phyloP scores from a whole-genome alignment of 768 basidiomycete genomes.

The Roridomyces roridus region DNA sequence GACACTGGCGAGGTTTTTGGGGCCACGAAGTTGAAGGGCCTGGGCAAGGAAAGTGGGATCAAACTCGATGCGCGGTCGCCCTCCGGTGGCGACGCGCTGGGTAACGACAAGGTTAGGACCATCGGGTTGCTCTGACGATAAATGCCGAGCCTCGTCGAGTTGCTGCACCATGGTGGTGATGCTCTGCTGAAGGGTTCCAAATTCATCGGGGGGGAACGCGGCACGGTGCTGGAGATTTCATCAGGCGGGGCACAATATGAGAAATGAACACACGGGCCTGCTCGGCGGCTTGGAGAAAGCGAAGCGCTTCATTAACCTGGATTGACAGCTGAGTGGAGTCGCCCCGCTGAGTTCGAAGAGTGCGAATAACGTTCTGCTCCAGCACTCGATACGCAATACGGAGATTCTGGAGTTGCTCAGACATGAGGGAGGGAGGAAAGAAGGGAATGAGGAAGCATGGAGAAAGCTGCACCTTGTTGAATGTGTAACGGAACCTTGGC shows the following conservation, averaged over 20 bases:
- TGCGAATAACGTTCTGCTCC: background rate
- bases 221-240: conserved; percentile 6
- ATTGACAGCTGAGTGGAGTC: conserved; percentile 1
- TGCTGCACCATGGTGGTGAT: conserved; percentile 22
- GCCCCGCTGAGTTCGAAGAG: conserved; percentile 15
- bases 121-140: conserved; percentile 21
- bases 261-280: background rate
- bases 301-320: conserved; percentile 6
- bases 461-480: background rate
- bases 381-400: conserved; percentile 1
- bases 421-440: conserved; percentile 1
- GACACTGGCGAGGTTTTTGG: background rate
- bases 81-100: conserved; percentile 9
- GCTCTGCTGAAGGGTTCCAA: conserved; percentile 16
- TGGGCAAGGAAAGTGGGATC: conserved; percentile 28
- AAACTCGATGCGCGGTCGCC: conserved; percentile 27
- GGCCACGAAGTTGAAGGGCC: conserved; percentile 29
- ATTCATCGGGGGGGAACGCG: conserved; percentile 16
- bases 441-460: background rate
- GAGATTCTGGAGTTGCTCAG: background rate
- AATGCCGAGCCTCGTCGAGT: conserved; percentile 17
- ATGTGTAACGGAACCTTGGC: background rate
- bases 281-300: background rate
- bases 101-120: background rate
- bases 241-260: no score